Evolutionary conservation across 1,284 basidiomycete species (phyloP).

Genomic region (Trametes hirsuta): DNA sequence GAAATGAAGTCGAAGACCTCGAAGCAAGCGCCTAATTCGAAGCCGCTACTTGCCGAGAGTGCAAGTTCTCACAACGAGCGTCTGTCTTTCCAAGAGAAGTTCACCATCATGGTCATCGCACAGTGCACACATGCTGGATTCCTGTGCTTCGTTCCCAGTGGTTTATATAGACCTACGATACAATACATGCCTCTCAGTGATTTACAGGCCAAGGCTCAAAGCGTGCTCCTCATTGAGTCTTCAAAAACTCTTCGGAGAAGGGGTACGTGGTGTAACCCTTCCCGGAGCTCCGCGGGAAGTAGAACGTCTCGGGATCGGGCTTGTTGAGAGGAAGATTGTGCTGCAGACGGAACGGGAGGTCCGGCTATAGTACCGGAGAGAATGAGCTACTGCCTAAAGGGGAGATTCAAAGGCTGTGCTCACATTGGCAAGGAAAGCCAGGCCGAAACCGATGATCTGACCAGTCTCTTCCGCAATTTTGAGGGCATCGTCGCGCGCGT

Average conservation of each 20-base stretch:
- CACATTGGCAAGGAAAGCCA: constrained; percentile 50
- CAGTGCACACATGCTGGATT: too few relatives aligned
- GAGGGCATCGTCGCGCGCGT: constrained; percentile 31
- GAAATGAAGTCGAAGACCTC: too few relatives aligned
- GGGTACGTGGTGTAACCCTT: constrained; percentile 26
- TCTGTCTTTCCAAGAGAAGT: too few relatives aligned
- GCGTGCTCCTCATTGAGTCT: neutral
- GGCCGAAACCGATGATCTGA: constrained; percentile 49
- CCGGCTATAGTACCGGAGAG: constrained; percentile 10
- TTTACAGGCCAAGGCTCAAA: too few relatives aligned
- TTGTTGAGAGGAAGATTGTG: constrained; percentile 18
- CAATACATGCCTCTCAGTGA: too few relatives aligned
- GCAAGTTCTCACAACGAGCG: too few relatives aligned
- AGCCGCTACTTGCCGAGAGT: too few relatives aligned
- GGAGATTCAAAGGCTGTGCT: neutral
- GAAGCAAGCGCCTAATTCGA: too few relatives aligned
- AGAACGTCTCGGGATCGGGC: constrained; percentile 19
- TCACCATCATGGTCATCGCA: too few relatives aligned
- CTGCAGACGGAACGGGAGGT: constrained; percentile 21
- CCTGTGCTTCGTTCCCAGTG: too few relatives aligned
- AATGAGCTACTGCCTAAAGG: neutral
- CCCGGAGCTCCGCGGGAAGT: constrained; percentile 29
- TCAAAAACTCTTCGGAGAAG: constrained; percentile 25
- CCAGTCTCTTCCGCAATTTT: constrained; percentile 35
- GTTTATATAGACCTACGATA: too few relatives aligned